These are phyloP conservation scores for Angomonas desouzai DNA, from an alignment of 208 protist species.

Conservation along the genomic window DNA sequence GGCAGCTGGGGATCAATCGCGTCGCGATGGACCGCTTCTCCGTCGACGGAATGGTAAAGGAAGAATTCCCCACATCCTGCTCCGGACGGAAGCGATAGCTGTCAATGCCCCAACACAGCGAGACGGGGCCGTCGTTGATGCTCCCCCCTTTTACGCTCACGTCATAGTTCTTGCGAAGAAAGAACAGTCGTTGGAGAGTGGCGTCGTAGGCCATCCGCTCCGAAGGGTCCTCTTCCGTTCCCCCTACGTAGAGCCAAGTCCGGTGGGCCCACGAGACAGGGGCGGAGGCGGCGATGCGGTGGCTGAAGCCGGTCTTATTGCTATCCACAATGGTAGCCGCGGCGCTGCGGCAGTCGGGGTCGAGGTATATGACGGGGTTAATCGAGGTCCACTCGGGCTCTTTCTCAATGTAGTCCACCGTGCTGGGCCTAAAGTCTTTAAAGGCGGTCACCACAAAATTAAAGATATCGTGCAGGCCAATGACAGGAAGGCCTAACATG, in stretches of 20 bases:
- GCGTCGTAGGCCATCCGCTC: conserved; percentile 13
- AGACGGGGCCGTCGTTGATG: conserved; percentile 19
- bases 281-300: conserved; percentile 1
- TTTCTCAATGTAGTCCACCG: conserved; percentile 22
- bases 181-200: conserved; percentile 32
- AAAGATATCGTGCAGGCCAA: conserved; percentile 15
- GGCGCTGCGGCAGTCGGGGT: neutral
- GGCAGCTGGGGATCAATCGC: conserved; percentile 33
- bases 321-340: neutral
- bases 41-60: too few relatives aligned
- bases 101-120: conserved; percentile 20
- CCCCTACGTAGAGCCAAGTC: conserved; percentile 28
- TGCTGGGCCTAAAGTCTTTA: conserved; percentile 17
- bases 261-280: conserved; percentile 11
- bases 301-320: neutral
- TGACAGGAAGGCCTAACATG: conserved; percentile 16
- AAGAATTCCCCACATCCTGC: too few relatives aligned
- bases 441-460: conserved; percentile 21
- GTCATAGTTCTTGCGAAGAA: conserved; percentile 32
- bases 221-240: conserved; percentile 6
- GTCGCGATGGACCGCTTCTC: conserved; percentile 2
- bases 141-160: conserved; percentile 14
- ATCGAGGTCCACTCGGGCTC: conserved; percentile 19
- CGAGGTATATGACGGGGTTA: neutral
- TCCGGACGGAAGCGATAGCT: conserved; percentile 13